Base-by-base conservation (phyloP, 139 green algal species). In the Tetradesmus lagerheimii region DNA sequence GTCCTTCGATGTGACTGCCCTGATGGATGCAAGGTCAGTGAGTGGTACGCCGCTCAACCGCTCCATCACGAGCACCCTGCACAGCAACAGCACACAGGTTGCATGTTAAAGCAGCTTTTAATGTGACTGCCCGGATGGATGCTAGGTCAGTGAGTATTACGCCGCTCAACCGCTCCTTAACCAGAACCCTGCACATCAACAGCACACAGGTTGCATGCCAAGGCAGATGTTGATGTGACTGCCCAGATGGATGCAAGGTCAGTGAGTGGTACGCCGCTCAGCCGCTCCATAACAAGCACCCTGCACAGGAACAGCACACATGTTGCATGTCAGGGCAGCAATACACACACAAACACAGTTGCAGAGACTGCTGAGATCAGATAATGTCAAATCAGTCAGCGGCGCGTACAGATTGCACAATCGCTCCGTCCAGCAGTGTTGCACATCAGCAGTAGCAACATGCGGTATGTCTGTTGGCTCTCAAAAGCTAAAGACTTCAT, bases 31-130 rank as follows among this genome's bases (percentile, higher is more conserved):
- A 74, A 99, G 93, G 92, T 99, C 97, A 2, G 97, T 98, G 2
- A 99, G 94, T 0, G 97, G 93, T n/a, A 96, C 97, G 15, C 98
- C 98, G 34, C 94, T 57, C 71, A 99, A 85, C 4, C 94, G 92
- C 93, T 99, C 98, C 97, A 99, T 98, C 0, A 97, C 95, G 75
- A 99, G 92, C 74, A 99, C 90, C 29, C 96, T 97, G 94, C 78
- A 86, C 18, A n/a, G 4, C n/a, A 35, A 41, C 31, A 79, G 4
- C 71, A 79, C 20, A 38, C 27, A 37, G 29, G 5, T 75, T 29
- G 64, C 23, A 75, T 75, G 45, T 12, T 57, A 12, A 57, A 57
- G 11, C 45, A n/a, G n/a, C 45, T 14, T 75, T 91, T 29, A 9
- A 75, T 4, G 95, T 97, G 41, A 97, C 91, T 67, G 83, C 90